Evolutionary conservation across 805 yeast species (phyloP), one percentile per base, ranked within the genome.

Genomic region (Wickerhamiella azymoides): DNA sequence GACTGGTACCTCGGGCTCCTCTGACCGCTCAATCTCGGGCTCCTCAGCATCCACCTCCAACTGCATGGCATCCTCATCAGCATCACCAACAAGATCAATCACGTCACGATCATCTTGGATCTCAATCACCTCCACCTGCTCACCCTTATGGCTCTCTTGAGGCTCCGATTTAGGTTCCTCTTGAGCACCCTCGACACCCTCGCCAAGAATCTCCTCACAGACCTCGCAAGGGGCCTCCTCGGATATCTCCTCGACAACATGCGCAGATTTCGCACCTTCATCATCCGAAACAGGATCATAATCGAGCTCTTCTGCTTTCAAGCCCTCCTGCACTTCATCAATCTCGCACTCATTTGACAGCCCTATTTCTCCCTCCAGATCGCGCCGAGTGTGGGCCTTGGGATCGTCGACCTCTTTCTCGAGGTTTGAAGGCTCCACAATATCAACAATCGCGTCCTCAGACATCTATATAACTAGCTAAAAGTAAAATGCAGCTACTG

Each of bases 321-420:
- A 13, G 2, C 6, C 43, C 13, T 28, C 43, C 18, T 40, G 36
- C 36, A 27, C 24, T 13, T 33, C 45, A 11, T 17, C n/a, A 35
- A 5, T 35, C 24, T 35, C 37, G 24, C 16, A 17, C 6, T 17
- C n/a, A 8, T 8, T 35, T 5, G n/a, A 10, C 24, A 17, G 16
- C 9, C 16, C 33, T 10, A n/a, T 3, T n/a, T 30, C 14, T 10
- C 8, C 43, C 17, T 17, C 27, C 18, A 40, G 28, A 11, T 40
- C 43, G 21, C 32, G 28, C 14, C 36, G 10, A 19, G 33, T 41
- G 5, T 28, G 10, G 5, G 35, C 39, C 21, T 28, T 36, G 38
- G 33, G 39, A 16, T 41, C 44, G 10, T 33, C 44, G 21, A 41
- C 33, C 39, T 41, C 44, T 38, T 41, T 33, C 21, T 38, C 39